A percentile compares a stretch with the other conserved stretches of the same genome.
These are phyloP conservation scores for Fusarium tjaetaba DNA, from an alignment of 2,329 filamentous ascomycete species.

Conservation along the genomic window DNA sequence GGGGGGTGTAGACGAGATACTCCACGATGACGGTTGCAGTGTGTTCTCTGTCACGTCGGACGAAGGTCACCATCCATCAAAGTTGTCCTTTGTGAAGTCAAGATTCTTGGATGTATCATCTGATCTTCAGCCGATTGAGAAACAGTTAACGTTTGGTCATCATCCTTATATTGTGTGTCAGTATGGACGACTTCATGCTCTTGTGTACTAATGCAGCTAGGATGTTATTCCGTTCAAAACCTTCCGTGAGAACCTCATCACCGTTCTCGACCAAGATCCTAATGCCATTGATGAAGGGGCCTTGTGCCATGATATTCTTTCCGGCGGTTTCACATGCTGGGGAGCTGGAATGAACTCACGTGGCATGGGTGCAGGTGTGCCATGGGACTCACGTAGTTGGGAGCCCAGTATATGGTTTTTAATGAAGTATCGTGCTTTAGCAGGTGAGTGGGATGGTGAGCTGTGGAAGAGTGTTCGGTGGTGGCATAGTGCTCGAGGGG, in stretches of 20 bases:
- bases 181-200: background rate
- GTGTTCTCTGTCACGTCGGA: slow-evolving; percentile 45
- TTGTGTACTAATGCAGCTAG: slow-evolving; percentile 27
- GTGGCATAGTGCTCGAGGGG: slow-evolving; percentile 45
- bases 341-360: slow-evolving; percentile 43
- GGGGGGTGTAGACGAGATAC: slow-evolving; percentile 37
- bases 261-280: slow-evolving; percentile 37
- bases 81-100: slow-evolving; percentile 39
- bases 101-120: slow-evolving; percentile 38
- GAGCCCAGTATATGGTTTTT: slow-evolving; percentile 57
- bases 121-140: slow-evolving; percentile 47
- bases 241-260: slow-evolving; percentile 47
- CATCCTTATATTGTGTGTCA: slow-evolving; percentile 48
- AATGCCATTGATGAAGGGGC: slow-evolving; percentile 49
- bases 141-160: slow-evolving; percentile 47
- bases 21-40: slow-evolving; percentile 45
- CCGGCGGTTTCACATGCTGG: slow-evolving; percentile 52
- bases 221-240: slow-evolving; percentile 49
- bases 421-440: slow-evolving; percentile 51
- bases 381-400: slow-evolving; percentile 58
- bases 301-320: slow-evolving; percentile 50
- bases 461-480: slow-evolving; percentile 47
- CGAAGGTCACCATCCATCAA: slow-evolving; percentile 35
- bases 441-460: slow-evolving; percentile 51
- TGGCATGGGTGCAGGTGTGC: slow-evolving; percentile 50